phyloP scores from a whole-genome alignment of 1,284 basidiomycete species.

The Lignosus rhinocerotis region DNA sequence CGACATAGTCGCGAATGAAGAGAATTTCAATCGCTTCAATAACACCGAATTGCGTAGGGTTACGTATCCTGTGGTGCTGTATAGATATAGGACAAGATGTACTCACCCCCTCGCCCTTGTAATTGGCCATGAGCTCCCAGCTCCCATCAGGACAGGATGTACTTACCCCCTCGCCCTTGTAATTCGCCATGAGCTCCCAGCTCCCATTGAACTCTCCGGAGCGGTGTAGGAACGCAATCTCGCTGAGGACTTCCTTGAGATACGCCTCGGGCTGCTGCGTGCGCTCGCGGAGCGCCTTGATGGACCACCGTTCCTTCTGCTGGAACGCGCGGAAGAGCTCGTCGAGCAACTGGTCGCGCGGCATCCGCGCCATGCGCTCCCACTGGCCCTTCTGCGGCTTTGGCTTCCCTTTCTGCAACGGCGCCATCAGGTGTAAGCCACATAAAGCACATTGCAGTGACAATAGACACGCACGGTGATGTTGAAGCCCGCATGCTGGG shows the following conservation, averaged over 20 bases:
- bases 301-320: slow-evolving; percentile 80
- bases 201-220: slow-evolving; percentile 74
- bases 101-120: too few species aligned
- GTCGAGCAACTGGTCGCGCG: slow-evolving; percentile 87
- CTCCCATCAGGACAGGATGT: neutral
- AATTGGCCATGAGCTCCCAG: neutral
- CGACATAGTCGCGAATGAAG: neutral
- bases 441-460: neutral
- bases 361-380: slow-evolving; percentile 89
- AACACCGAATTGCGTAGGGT: too few species aligned
- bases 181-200: slow-evolving; percentile 71
- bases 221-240: slow-evolving; percentile 81
- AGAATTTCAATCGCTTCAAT: neutral
- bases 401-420: slow-evolving; percentile 55
- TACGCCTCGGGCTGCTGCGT: slow-evolving; percentile 92
- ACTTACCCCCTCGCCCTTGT: slow-evolving; percentile 60
- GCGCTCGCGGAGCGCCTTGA: slow-evolving; percentile 77
- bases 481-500: slow-evolving; percentile 46
- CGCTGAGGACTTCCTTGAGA: slow-evolving; percentile 83
- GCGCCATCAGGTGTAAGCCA: neutral
- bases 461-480: slow-evolving; percentile 48
- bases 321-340: slow-evolving; percentile 81
- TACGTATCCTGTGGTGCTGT: too few species aligned
- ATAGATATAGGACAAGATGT: too few species aligned
- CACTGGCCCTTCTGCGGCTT: slow-evolving; percentile 69